phyloP scores from a whole-genome alignment of 345 rosid species.

The Trapa bicornis region DNA sequence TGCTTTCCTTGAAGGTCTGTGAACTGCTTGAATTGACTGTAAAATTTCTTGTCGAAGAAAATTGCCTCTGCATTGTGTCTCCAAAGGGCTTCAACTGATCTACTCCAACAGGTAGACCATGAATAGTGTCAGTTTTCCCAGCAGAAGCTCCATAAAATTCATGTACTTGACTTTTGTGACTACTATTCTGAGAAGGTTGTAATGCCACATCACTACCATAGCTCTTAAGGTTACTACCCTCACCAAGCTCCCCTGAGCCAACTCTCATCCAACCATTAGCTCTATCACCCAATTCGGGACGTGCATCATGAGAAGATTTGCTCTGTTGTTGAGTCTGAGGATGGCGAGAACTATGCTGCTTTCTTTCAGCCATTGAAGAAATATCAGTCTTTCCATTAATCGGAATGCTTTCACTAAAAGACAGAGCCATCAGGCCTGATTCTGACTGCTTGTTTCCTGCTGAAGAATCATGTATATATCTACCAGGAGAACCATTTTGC shows the following conservation, averaged over 20 bases:
- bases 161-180: constrained; percentile 12
- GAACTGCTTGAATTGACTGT: constrained; percentile 20
- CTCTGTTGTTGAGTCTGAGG: constrained; percentile 26
- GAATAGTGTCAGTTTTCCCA: constrained; percentile 36
- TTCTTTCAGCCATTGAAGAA: constrained; percentile 25
- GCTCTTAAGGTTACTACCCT: constrained; percentile 15
- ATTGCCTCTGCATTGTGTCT: constrained; percentile 21
- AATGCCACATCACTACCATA: constrained; percentile 22
- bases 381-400: constrained; percentile 25
- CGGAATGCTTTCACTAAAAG: constrained; percentile 30
- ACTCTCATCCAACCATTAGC: constrained; percentile 36
- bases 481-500: constrained; percentile 29
- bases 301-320: constrained; percentile 10
- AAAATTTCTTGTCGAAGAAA: constrained; percentile 24
- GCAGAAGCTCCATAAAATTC: constrained; percentile 20
- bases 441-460: constrained; percentile 35
- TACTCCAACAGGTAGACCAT: constrained; percentile 13
- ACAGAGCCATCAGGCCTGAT: constrained; percentile 28
- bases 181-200: constrained; percentile 18
- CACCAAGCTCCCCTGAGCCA: constrained; percentile 18
- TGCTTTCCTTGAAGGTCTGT: constrained; percentile 25
- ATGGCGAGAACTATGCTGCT: constrained; percentile 18
- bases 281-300: constrained; percentile 24
- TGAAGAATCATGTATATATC: constrained; percentile 22
- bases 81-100: constrained; percentile 26